Evolutionary conservation across 108 stramenopile species (phyloP).

Genomic region (Cyclotella atomus): DNA sequence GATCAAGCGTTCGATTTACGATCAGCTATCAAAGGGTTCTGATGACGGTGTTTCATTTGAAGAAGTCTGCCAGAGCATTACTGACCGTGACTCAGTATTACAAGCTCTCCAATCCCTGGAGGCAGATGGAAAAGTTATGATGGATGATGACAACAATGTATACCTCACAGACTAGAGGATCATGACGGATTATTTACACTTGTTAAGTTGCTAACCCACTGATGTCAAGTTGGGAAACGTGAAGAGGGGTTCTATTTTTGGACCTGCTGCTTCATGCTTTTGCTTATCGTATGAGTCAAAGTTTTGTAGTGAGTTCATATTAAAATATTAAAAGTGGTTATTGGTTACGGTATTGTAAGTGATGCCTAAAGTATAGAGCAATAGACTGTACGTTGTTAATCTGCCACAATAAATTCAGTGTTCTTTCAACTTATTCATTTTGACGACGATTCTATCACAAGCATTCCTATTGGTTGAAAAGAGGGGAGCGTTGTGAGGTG

Average conservation of each 20-base stretch:
- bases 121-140: slow-evolving; percentile 58
- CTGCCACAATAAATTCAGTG: no score
- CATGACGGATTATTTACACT: not conserved
- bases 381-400: no score
- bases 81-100: slow-evolving; percentile 57
- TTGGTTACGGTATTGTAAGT: not conserved
- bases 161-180: slow-evolving; percentile 27
- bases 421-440: no score
- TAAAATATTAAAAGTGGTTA: not conserved
- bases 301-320: slow-evolving; percentile 9
- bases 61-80: slow-evolving; percentile 49
- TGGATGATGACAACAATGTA: slow-evolving; percentile 51
- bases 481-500: no score
- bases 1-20: slow-evolving; percentile 53
- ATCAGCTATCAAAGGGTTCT: slow-evolving; percentile 43
- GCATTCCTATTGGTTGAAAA: no score
- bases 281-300: slow-evolving; percentile 3
- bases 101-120: slow-evolving; percentile 54
- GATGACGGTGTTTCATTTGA: slow-evolving; percentile 59
- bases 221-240: not conserved
- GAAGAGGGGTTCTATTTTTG: not conserved
- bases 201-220: not conserved
- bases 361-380: no score
- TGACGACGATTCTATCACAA: no score
- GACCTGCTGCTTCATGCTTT: slow-evolving; percentile 11